Evolutionary conservation across 805 yeast species (phyloP).

Genomic region (Yarrowia bubula): DNA sequence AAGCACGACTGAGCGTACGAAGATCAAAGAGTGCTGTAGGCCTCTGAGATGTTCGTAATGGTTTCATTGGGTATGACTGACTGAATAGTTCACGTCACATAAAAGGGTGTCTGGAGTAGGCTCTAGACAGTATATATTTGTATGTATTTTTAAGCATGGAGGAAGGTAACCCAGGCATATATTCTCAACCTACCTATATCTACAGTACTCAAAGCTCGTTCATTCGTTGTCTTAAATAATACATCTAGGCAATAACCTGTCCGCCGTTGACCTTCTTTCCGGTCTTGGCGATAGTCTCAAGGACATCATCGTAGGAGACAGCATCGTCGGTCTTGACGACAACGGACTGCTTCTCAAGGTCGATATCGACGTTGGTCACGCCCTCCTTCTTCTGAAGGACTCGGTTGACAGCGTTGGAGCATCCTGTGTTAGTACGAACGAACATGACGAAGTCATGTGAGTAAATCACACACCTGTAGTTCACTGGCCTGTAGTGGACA

Average conservation of each 20-base stretch:
- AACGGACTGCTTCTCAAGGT: slow-evolving; percentile 78
- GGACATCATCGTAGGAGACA: slow-evolving; percentile 72
- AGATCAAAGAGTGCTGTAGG: too few relatives aligned
- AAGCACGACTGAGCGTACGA: too few relatives aligned
- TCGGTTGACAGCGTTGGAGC: slow-evolving; percentile 81
- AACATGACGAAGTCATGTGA: too few relatives aligned
- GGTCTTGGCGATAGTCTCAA: slow-evolving; percentile 78
- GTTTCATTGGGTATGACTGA: too few relatives aligned
- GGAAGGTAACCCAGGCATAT: too few relatives aligned
- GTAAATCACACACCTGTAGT: too few relatives aligned
- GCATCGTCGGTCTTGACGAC: slow-evolving; percentile 60
- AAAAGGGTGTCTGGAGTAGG: too few relatives aligned
- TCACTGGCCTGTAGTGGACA: too few relatives aligned
- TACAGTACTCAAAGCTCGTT: too few relatives aligned
- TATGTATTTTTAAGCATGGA: not conserved
- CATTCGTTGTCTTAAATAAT: not conserved
- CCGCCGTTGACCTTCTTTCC: slow-evolving; percentile 82
- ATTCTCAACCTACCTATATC: too few relatives aligned
- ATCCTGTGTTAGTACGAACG: slow-evolving; percentile 45
- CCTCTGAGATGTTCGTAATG: not conserved
- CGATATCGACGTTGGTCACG: slow-evolving; percentile 67
- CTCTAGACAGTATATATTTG: not conserved
- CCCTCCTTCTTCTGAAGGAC: slow-evolving; percentile 72
- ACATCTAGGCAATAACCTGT: slow-evolving; percentile 45
- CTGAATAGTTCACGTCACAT: too few relatives aligned